Conservation (phyloP, 768 basidiomycete genomes). For the Phlebiopsis gigantea region DNA sequence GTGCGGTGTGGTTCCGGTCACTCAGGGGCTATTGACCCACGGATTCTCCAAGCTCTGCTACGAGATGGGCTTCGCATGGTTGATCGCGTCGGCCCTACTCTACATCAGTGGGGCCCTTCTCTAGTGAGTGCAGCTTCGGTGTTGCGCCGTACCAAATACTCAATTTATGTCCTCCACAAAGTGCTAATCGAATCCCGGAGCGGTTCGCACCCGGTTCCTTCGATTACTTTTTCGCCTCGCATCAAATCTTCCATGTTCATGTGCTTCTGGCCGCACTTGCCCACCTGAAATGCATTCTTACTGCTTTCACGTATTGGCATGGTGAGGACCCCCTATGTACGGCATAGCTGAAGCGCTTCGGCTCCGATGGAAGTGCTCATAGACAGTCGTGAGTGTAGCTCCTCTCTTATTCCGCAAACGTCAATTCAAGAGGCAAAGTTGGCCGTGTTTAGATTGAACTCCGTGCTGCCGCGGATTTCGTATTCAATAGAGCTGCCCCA, state of each 20-base stretch:
- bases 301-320: conserved; percentile 58
- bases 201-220: conserved; percentile 69
- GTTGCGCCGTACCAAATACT: conserved; percentile 3
- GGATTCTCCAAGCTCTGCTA: conserved; percentile 48
- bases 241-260: conserved; percentile 86
- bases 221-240: conserved; percentile 74
- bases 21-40: conserved; percentile 56
- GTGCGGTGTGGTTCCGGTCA: conserved; percentile 61
- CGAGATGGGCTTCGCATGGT: conserved; percentile 69
- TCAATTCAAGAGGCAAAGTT: neutral
- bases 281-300: conserved; percentile 56
- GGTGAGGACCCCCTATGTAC: conserved; percentile 18
- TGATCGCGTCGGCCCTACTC: conserved; percentile 61
- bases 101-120: conserved; percentile 79
- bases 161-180: conserved; percentile 31
- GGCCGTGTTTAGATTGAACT: neutral
- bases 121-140: conserved; percentile 50
- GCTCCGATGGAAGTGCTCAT: neutral
- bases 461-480: too few species aligned
- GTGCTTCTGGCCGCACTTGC: conserved; percentile 69
- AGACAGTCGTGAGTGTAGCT: neutral
- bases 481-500: too few species aligned
- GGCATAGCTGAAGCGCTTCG: neutral
- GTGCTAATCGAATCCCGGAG: conserved; percentile 83
- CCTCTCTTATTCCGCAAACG: neutral